phyloP scores from a whole-genome alignment of 345 rosid species.

The Reutealis trisperma region DNA sequence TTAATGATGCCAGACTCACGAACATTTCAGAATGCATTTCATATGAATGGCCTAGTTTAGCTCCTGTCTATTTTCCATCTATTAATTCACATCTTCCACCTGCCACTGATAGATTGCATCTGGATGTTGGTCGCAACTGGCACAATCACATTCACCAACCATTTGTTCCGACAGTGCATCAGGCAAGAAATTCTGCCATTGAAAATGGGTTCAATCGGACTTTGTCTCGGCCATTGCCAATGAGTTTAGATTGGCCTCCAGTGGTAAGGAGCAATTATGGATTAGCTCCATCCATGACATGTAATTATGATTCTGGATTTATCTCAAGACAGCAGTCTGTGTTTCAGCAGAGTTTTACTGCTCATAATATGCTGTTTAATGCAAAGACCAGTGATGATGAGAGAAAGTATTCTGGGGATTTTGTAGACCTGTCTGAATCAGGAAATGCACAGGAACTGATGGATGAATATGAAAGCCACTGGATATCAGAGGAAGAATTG shows the following conservation, averaged over 20 bases:
- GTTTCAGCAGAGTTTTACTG: slow-evolving; percentile 51
- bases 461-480: slow-evolving; percentile 79
- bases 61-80: slow-evolving; percentile 72
- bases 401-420: slow-evolving; percentile 54
- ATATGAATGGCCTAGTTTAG: slow-evolving; percentile 84
- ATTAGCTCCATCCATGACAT: slow-evolving; percentile 59
- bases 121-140: slow-evolving; percentile 89
- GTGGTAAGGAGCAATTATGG: slow-evolving; percentile 77
- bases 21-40: slow-evolving; percentile 60
- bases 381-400: slow-evolving; percentile 43
- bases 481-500: slow-evolving; percentile 90
- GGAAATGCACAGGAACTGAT: slow-evolving; percentile 48
- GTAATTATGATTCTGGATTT: slow-evolving; percentile 76
- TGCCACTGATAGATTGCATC: slow-evolving; percentile 91
- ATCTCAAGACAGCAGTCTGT: slow-evolving; percentile 51
- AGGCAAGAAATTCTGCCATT: slow-evolving; percentile 64
- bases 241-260: slow-evolving; percentile 99
- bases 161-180: slow-evolving; percentile 68
- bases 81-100: slow-evolving; percentile 74
- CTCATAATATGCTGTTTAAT: slow-evolving; percentile 44
- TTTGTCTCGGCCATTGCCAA: slow-evolving; percentile 67
- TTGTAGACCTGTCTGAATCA: slow-evolving; percentile 65
- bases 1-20: slow-evolving; percentile 34
- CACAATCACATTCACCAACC: slow-evolving; percentile 75
- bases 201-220: slow-evolving; percentile 67